Evolutionary conservation across 306 rosid genomes (phyloP).

Genomic region (Vigna angularis): DNA sequence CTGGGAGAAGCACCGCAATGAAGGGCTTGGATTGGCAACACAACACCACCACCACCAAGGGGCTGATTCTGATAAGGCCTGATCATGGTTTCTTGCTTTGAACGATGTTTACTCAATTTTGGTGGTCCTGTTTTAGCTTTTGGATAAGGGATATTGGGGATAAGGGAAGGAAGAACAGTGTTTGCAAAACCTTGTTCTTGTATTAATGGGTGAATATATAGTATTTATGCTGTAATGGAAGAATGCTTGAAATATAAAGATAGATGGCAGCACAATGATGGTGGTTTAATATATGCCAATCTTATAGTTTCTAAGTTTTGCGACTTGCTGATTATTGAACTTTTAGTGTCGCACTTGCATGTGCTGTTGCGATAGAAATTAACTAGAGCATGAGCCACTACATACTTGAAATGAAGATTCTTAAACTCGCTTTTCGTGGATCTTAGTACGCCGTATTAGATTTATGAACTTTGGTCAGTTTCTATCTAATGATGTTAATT

Average conservation of each 20-base stretch:
- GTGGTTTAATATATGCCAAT: constrained; percentile 33
- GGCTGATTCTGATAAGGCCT: constrained; percentile 62
- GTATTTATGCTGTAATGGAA: constrained; percentile 36
- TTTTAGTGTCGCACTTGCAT: constrained; percentile 6
- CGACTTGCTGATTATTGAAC: constrained; percentile 13
- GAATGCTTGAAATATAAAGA: constrained; percentile 40
- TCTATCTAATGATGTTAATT: too few relatives aligned
- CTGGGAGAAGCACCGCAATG: constrained; percentile 89
- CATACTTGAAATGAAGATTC: background rate
- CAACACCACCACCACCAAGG: constrained; percentile 57
- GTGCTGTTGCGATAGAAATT: background rate
- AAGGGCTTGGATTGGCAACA: constrained; percentile 72
- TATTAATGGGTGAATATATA: constrained; percentile 30
- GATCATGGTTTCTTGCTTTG: constrained; percentile 29
- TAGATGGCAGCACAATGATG: constrained; percentile 34
- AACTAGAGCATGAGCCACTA: background rate
- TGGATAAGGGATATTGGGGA: constrained; percentile 16
- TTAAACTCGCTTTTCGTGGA: too few relatives aligned
- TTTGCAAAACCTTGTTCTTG: constrained; percentile 34
- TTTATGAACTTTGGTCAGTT: too few relatives aligned
- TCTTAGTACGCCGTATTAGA: too few relatives aligned
- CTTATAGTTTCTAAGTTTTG: constrained; percentile 24
- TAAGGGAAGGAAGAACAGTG: constrained; percentile 34
- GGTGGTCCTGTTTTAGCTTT: constrained; percentile 39
- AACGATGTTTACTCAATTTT: constrained; percentile 44